These are phyloP conservation scores for Xerocomus nothofagi DNA, from an alignment of 1,284 basidiomycete species.

Conservation along the genomic window DNA sequence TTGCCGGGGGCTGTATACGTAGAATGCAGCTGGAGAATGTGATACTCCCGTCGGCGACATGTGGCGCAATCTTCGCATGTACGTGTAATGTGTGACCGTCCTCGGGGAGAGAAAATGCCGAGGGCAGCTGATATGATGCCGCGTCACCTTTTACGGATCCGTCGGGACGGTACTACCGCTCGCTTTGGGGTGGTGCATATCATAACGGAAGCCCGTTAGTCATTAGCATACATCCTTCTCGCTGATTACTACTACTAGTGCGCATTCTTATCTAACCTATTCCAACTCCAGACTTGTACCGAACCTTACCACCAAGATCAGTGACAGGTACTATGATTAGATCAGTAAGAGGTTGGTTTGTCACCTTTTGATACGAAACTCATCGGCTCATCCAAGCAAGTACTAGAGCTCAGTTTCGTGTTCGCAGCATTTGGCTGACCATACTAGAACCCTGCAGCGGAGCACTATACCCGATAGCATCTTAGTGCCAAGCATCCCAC, in stretches of 20 bases:
- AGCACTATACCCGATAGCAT: background rate
- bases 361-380: too few relatives aligned
- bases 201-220: background rate
- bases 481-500: background rate
- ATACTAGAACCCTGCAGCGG: too few relatives aligned
- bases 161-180: background rate
- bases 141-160: too few relatives aligned
- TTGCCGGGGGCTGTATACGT: background rate
- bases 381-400: too few relatives aligned
- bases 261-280: background rate
- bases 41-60: background rate
- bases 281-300: background rate
- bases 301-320: too few relatives aligned
- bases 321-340: too few relatives aligned
- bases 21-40: background rate
- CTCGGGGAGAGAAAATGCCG: background rate
- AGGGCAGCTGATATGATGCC: background rate
- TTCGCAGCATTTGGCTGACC: too few relatives aligned
- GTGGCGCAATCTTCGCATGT: background rate
- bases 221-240: too few relatives aligned
- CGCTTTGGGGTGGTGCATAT: background rate
- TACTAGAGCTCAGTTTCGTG: too few relatives aligned
- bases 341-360: too few relatives aligned
- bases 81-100: background rate
- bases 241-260: too few relatives aligned